These are phyloP conservation scores for Apiospora aurea DNA, from an alignment of 2,329 filamentous ascomycete genomes.

Conservation along the genomic window DNA sequence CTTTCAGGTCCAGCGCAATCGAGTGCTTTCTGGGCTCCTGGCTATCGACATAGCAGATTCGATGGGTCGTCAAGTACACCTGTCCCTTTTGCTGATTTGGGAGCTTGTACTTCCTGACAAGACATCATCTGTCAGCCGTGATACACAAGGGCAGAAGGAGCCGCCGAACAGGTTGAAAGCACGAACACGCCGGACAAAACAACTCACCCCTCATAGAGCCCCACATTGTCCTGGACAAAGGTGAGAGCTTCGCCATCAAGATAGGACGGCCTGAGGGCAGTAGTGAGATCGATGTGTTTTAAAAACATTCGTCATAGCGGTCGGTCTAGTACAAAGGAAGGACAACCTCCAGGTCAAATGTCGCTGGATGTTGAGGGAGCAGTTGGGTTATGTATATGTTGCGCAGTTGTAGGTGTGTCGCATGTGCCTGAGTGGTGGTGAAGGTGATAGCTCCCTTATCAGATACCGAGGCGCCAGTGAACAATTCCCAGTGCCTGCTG, in stretches of 20 bases:
- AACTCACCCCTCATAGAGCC: slow-evolving; percentile 92
- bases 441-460: neutral
- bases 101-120: slow-evolving; percentile 86
- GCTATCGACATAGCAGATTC: slow-evolving; percentile 93
- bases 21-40: slow-evolving; percentile 85
- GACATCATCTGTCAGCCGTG: slow-evolving; percentile 1
- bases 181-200: slow-evolving; percentile 22
- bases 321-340: slow-evolving; percentile 6
- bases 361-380: neutral
- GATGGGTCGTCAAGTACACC: slow-evolving; percentile 94
- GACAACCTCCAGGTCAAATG: neutral
- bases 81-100: slow-evolving; percentile 94
- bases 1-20: slow-evolving; percentile 84
- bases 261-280: slow-evolving; percentile 90
- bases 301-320: slow-evolving; percentile 88
- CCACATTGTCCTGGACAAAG: slow-evolving; percentile 97
- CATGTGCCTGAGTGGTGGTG: neutral
- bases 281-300: slow-evolving; percentile 94
- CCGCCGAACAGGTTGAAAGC: neutral
- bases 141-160: neutral
- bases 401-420: neutral
- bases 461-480: neutral
- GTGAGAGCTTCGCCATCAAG: slow-evolving; percentile 92
- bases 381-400: slow-evolving; percentile 10
- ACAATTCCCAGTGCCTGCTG: neutral